phyloP scores from a whole-genome alignment of 2,329 filamentous ascomycete genomes.

The Colletotrichum tamarilloi region DNA sequence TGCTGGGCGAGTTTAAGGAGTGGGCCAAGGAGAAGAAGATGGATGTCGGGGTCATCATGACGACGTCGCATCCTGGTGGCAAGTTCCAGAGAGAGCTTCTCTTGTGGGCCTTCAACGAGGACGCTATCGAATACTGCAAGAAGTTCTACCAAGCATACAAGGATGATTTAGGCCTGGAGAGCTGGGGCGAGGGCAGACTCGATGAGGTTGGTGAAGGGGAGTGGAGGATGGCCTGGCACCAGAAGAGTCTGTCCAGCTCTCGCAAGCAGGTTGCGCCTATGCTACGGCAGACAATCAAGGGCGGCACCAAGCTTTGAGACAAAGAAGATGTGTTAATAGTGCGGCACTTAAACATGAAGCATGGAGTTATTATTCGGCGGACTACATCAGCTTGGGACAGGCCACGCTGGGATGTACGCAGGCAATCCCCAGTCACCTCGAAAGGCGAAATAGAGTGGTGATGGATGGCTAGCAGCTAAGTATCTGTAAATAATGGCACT shows the following conservation, averaged over 20 bases:
- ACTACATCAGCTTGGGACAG: background rate
- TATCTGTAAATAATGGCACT: no score
- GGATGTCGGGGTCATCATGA: constrained; percentile 77
- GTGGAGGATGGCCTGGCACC: constrained; percentile 74
- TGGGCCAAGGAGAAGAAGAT: constrained; percentile 69
- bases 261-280: constrained; percentile 78
- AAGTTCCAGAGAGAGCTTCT: constrained; percentile 75
- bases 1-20: constrained; percentile 59
- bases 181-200: constrained; percentile 62
- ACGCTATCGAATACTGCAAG: constrained; percentile 61
- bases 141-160: constrained; percentile 61
- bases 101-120: constrained; percentile 69
- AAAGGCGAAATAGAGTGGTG: no score
- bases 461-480: no score
- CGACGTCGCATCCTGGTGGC: constrained; percentile 66
- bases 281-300: constrained; percentile 65
- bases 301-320: background rate
- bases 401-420: background rate
- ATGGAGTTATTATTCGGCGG: background rate
- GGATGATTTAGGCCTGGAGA: constrained; percentile 65
- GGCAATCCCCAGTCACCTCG: background rate
- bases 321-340: background rate
- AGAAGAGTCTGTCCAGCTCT: constrained; percentile 70
- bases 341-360: background rate
- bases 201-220: constrained; percentile 51